Conservation (phyloP, 345 rosid genomes). For the Lepidium sativum region DNA sequence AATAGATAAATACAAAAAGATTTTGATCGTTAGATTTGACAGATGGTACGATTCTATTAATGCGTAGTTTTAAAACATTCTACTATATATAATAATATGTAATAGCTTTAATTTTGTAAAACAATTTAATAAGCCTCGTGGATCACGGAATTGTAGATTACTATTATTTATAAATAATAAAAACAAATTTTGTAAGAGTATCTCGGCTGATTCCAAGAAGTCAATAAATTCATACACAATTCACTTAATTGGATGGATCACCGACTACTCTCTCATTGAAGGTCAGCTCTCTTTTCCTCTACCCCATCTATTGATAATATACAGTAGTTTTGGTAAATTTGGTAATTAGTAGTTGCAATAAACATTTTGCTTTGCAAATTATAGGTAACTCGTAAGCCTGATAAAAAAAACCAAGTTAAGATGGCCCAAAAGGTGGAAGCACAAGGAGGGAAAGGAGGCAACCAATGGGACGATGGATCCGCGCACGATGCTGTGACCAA, state of each 20-base stretch:
- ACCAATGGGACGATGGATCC: conserved; percentile 11
- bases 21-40: too few species aligned
- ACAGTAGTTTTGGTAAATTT: neutral
- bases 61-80: too few species aligned
- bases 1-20: too few species aligned
- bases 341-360: neutral
- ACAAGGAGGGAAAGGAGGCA: conserved; percentile 7
- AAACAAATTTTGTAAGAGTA: neutral
- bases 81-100: too few species aligned
- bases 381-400: neutral
- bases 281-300: neutral
- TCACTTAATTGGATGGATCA: neutral
- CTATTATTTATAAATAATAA: too few species aligned
- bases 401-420: neutral
- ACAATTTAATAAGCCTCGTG: too few species aligned
- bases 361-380: neutral
- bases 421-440: conserved; percentile 16
- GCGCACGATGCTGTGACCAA: conserved; percentile 1
- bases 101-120: too few species aligned
- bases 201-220: neutral
- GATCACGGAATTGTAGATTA: too few species aligned
- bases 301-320: neutral
- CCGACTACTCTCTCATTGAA: neutral
- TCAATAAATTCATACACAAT: neutral
- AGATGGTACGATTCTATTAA: too few species aligned